These are phyloP conservation scores for Alternaria dauci DNA, from an alignment of 2,329 filamentous ascomycete species.

Conservation along the genomic window DNA sequence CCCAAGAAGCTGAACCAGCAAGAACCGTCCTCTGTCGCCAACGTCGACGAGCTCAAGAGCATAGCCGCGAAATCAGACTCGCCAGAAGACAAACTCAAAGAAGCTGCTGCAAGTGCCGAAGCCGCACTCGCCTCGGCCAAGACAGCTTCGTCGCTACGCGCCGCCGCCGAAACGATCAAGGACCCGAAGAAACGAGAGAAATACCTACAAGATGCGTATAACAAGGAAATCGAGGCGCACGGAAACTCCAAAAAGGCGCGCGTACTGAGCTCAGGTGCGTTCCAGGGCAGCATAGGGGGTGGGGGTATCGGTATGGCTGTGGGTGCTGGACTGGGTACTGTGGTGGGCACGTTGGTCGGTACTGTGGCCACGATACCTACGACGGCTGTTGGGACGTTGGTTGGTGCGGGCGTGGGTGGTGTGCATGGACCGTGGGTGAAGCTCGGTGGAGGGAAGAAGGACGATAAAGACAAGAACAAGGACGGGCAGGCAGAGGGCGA, in stretches of 20 bases:
- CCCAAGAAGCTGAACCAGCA: slow-evolving; percentile 25
- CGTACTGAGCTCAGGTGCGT: slow-evolving; percentile 47
- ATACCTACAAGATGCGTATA: slow-evolving; percentile 46
- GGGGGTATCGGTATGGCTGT: slow-evolving; percentile 55
- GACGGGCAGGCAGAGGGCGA: slow-evolving; percentile 18
- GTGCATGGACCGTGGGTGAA: slow-evolving; percentile 56
- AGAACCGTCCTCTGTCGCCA: slow-evolving; percentile 10
- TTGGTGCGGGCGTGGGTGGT: slow-evolving; percentile 53
- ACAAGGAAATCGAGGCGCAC: slow-evolving; percentile 46
- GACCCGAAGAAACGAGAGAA: slow-evolving; percentile 47
- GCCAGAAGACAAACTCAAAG: slow-evolving; percentile 40
- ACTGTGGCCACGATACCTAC: slow-evolving; percentile 52
- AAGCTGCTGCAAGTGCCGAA: slow-evolving; percentile 41
- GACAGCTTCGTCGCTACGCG: slow-evolving; percentile 39
- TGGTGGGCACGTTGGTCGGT: slow-evolving; percentile 53
- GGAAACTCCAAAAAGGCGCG: slow-evolving; percentile 47
- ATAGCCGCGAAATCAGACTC: slow-evolving; percentile 30
- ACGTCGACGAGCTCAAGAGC: slow-evolving; percentile 26
- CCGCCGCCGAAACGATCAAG: slow-evolving; percentile 36
- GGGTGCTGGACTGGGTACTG: slow-evolving; percentile 52
- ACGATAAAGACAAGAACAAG: slow-evolving; percentile 12
- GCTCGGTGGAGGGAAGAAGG: slow-evolving; percentile 36
- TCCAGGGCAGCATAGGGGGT: slow-evolving; percentile 53
- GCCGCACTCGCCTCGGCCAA: slow-evolving; percentile 38
- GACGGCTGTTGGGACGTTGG: slow-evolving; percentile 51